Evolutionary conservation across 1,284 basidiomycete species (phyloP).

Genomic region (Blastosporella zonata): DNA sequence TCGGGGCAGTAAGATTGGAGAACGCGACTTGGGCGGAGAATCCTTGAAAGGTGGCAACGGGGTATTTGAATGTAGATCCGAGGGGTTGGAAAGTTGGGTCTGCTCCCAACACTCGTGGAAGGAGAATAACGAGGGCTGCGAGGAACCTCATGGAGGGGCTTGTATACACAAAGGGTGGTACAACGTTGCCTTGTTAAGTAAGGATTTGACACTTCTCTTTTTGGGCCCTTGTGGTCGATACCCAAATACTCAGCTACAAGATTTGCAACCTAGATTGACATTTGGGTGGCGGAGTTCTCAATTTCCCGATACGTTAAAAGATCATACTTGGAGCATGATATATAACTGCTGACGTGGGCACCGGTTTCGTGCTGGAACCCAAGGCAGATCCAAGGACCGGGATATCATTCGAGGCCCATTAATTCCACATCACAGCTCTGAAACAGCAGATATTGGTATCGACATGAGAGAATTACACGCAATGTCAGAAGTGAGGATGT

Average conservation of each 20-base stretch:
- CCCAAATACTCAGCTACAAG: neutral
- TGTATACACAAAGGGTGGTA: neutral
- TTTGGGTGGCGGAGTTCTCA: neutral
- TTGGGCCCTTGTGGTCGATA: neutral
- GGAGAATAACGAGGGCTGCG: neutral
- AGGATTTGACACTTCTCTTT: neutral
- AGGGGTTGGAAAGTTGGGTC: slow-evolving; percentile 26
- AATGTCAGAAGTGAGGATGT: neutral
- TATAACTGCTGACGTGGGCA: no score
- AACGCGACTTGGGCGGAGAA: slow-evolving; percentile 33
- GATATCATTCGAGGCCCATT: neutral
- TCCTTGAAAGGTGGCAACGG: slow-evolving; percentile 33
- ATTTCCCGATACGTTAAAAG: neutral
- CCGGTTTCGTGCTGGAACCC: neutral
- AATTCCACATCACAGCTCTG: neutral
- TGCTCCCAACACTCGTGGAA: neutral
- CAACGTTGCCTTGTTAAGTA: neutral
- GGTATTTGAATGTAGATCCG: slow-evolving; percentile 28
- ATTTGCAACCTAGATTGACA: neutral
- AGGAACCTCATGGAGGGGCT: neutral
- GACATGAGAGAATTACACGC: neutral
- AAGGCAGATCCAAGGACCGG: neutral
- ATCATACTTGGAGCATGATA: no score
- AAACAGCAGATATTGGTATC: neutral
- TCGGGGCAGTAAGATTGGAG: slow-evolving; percentile 36